A percentile compares a stretch with the other conserved stretches of the same genome.
Conservation (phyloP, 2,329 filamentous ascomycete genomes). For the Stagonosporopsis vannaccii region DNA sequence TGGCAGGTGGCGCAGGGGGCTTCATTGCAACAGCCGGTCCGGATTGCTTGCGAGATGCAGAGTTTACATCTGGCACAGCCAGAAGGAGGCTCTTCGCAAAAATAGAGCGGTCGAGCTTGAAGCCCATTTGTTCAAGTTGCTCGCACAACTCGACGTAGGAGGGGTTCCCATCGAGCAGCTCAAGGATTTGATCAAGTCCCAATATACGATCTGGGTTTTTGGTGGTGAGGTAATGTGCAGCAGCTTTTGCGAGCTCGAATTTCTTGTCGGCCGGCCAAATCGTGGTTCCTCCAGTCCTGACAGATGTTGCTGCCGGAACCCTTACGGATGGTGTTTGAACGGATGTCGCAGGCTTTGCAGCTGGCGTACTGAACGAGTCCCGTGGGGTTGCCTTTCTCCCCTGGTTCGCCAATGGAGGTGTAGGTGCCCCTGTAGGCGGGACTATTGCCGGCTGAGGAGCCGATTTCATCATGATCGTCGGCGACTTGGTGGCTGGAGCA, state of each 20-base stretch:
- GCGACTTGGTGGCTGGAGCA: constrained; percentile 30
- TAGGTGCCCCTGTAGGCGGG: constrained; percentile 17
- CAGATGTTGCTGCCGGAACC: constrained; percentile 12
- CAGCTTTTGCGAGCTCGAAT: constrained; percentile 58
- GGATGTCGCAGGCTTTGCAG: constrained; percentile 11
- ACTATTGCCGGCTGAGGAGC: constrained; percentile 25
- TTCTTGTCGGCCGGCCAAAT: constrained; percentile 63
- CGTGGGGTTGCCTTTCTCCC: constrained; percentile 31
- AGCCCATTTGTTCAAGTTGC: constrained; percentile 57
- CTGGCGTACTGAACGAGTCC: constrained; percentile 17
- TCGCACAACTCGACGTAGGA: constrained; percentile 64
- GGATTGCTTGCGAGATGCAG: constrained; percentile 31
- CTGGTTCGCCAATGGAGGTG: constrained; percentile 28
- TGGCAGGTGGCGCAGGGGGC: constrained; percentile 5
- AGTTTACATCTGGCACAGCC: constrained; percentile 54
- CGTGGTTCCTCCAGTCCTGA: constrained; percentile 37
- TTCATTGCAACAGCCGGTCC: constrained; percentile 8
- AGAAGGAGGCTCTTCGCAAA: constrained; percentile 61
- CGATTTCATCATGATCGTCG: constrained; percentile 33
- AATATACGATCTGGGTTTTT: constrained; percentile 53
- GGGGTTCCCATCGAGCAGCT: constrained; percentile 61
- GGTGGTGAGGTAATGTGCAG: constrained; percentile 56
- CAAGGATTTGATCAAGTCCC: constrained; percentile 51
- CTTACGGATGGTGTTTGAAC: constrained; percentile 11
- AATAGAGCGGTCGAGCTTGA: constrained; percentile 59